These are phyloP conservation scores for Boletellus sp. DNA, from an alignment of 1,284 basidiomycete species.

Conservation along the genomic window DNA sequence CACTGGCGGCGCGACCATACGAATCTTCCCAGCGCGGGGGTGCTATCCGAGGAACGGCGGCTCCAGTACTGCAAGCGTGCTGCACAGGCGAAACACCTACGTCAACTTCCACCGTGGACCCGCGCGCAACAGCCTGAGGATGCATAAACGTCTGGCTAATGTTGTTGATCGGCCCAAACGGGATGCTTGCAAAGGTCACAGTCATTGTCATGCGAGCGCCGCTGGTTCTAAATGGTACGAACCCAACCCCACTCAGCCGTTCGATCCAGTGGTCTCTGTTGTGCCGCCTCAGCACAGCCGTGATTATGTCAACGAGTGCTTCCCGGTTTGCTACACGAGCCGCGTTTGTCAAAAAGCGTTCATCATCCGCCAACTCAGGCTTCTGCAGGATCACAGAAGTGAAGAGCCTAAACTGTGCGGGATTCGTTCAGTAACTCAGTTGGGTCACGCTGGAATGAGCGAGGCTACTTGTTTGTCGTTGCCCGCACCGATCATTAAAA, in stretches of 20 bases:
- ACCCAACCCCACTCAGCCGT: constrained; percentile 75
- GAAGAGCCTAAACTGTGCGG: constrained; percentile 64
- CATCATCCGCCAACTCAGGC: constrained; percentile 55
- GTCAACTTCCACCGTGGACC: constrained; percentile 59
- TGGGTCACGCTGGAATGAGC: constrained; percentile 2
- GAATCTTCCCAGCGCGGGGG: constrained; percentile 78
- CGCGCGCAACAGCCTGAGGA: constrained; percentile 75
- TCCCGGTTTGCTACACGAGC: constrained; percentile 75
- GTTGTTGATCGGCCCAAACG: constrained; percentile 91
- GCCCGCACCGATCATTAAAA: constrained; percentile 90
- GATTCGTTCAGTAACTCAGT: constrained; percentile 11
- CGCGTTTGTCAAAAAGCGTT: constrained; percentile 70
- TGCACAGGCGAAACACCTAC: constrained; percentile 36
- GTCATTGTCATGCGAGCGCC: constrained; percentile 6
- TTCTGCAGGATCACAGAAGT: constrained; percentile 56
- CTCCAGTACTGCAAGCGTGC: constrained; percentile 13
- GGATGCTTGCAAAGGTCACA: constrained; percentile 53
- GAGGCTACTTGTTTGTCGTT: constrained; percentile 77
- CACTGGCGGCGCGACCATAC: constrained; percentile 84
- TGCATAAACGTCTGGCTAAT: constrained; percentile 89
- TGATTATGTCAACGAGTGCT: constrained; percentile 72
- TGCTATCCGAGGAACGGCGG: constrained; percentile 43
- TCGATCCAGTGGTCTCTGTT: constrained; percentile 72
- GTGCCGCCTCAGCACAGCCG: constrained; percentile 53
- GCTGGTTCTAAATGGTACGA: constrained; percentile 23